Percentiles rank a stretch among this genome's conserved stretches.
Evolutionary conservation across 176 grass and related monocot genomes (phyloP).

Genomic region (Paspalum notatum): DNA sequence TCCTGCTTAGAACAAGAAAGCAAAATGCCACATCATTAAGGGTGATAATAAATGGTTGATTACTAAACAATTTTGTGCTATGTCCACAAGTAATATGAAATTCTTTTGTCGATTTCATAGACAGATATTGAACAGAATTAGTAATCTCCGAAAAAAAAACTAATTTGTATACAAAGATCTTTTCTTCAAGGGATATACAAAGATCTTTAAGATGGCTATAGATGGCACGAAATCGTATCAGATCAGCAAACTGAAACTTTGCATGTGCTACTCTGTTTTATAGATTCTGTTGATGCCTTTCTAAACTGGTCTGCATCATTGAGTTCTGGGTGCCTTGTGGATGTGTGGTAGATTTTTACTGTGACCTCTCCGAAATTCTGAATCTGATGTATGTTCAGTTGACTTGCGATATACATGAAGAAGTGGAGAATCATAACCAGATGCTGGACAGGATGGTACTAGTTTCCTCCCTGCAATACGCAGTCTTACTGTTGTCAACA

Average conservation of each 20-base stretch:
- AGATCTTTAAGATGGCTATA: neutral
- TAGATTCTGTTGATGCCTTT: slow-evolving; percentile 10
- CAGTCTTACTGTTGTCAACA: neutral
- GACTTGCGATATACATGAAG: slow-evolving; percentile 89
- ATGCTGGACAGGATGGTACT: slow-evolving; percentile 83
- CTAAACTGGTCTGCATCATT: neutral
- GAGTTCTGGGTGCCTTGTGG: neutral
- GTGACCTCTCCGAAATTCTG: neutral
- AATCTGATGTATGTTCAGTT: slow-evolving; percentile 59
- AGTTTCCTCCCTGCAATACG: slow-evolving; percentile 14
- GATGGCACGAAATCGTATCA: too few relatives aligned
- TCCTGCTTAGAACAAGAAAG: neutral
- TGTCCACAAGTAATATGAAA: neutral
- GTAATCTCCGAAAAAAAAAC: neutral
- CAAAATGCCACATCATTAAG: neutral
- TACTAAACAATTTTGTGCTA: neutral
- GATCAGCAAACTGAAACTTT: neutral
- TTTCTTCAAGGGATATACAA: too few relatives aligned
- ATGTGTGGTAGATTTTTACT: slow-evolving; percentile 1
- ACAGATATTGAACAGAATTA: neutral
- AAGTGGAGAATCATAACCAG: slow-evolving; percentile 83
- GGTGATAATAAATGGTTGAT: slow-evolving; percentile 2
- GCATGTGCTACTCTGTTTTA: neutral
- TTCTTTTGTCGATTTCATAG: neutral
- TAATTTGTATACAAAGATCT: too few relatives aligned